Evolutionary conservation across 2,329 filamentous ascomycete species (phyloP).

Genomic region (Sordariomycetes sp.): DNA sequence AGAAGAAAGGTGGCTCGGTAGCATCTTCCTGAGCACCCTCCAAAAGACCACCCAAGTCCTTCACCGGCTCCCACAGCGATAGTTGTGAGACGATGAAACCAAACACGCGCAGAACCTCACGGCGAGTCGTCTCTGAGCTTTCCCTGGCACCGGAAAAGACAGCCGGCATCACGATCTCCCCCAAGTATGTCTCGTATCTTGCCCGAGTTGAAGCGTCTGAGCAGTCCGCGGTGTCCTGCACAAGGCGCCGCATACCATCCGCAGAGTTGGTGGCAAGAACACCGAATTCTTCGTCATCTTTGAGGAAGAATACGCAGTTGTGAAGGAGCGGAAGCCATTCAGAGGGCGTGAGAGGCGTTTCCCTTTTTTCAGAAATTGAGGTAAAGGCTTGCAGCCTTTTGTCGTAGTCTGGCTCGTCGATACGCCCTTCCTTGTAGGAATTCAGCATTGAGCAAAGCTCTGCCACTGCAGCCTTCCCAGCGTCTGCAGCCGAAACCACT

Average conservation of each 20-base stretch:
- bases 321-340: slow-evolving; percentile 86
- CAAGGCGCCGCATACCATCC: slow-evolving; percentile 68
- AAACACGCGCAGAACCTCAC: slow-evolving; percentile 73
- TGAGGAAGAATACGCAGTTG: slow-evolving; percentile 83
- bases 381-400: slow-evolving; percentile 70
- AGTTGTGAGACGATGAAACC: slow-evolving; percentile 68
- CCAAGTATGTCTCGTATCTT: slow-evolving; percentile 50
- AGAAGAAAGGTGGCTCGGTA: slow-evolving; percentile 69
- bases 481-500: slow-evolving; percentile 58
- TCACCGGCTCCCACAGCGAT: slow-evolving; percentile 59
- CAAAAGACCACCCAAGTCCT: slow-evolving; percentile 65
- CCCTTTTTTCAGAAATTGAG: slow-evolving; percentile 55
- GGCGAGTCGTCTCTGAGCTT: slow-evolving; percentile 71
- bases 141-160: slow-evolving; percentile 71
- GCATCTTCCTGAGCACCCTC: slow-evolving; percentile 51
- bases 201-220: slow-evolving; percentile 26
- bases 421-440: slow-evolving; percentile 58
- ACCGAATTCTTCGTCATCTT: slow-evolving; percentile 78
- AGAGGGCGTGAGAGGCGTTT: slow-evolving; percentile 48
- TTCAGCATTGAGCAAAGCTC: slow-evolving; percentile 72
- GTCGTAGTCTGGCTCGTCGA: slow-evolving; percentile 87
- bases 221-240: slow-evolving; percentile 50
- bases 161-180: slow-evolving; percentile 60
- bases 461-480: slow-evolving; percentile 53
- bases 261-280: slow-evolving; percentile 75